Evolutionary conservation across 495 filamentous ascomycete genomes (phyloP), one percentile per base, ranked within the genome.

Genomic region (Talaromyces adpressus): DNA sequence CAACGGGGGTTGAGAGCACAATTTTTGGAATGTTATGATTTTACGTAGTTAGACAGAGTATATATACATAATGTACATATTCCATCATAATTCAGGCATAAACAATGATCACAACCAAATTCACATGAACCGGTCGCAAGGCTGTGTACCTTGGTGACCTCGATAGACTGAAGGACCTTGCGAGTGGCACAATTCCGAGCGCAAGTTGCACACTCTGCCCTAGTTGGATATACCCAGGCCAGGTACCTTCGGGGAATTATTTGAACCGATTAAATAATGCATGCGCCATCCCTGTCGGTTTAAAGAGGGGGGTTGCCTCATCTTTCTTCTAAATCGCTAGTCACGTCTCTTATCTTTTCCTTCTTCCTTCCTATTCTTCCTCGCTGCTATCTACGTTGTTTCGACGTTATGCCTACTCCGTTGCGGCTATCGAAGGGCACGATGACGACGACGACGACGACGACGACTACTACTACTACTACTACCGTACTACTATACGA

Each of bases 21-120:
- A 68, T 84, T 87, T 54, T 72, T 98, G 68, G 85, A 92, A 71
- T 87, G 94, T 64, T 97, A 97, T 73, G 92, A 98, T 76, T 98
- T 98, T 71, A 92, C 87, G 32, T 94, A 77, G 64, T 39, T 32
- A 8, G 6, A 11, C 30, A 32, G 12, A 14, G 12, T 41, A 16
- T 41, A 41, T 14, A 16, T 4, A 41, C 14, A 9, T 3, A 57
- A 36, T 66, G 32, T 61, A 62, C 60, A 32, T 64, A 45, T 53
- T 62, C 70, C 32, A 54, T 6, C 41, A 64, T 69, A 30, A 62
- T 70, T 70, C 39, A 16, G 14, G 14, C 39, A 18, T n/a, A 45
- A n/a, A 45, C 39, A 8, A 34, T 2, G 1, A 41, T 41, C 12
- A 29, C 23, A 11, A 1, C 32, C 12, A 29, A 29, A 34, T 12